phyloP scores from a whole-genome alignment of 192 early-diverging fungal genomes.

The Linnemannia exigua region DNA sequence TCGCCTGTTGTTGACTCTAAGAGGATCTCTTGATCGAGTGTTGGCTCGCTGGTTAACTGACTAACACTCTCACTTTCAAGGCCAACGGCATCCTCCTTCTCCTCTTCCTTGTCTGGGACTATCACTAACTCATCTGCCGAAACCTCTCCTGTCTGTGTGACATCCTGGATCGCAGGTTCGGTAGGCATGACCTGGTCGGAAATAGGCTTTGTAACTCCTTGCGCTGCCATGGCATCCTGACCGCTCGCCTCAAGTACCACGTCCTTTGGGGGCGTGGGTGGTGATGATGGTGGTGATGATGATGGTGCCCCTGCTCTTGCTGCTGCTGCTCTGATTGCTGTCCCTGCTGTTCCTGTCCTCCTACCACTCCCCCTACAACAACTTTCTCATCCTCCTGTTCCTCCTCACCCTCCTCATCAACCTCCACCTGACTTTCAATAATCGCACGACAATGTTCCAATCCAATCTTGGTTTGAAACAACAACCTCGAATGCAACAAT shows the following conservation, averaged over 20 bases:
- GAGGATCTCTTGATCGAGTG: no score
- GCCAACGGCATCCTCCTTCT: background rate
- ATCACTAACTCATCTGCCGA: background rate
- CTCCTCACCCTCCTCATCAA: background rate
- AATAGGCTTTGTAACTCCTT: no score
- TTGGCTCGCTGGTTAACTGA: background rate
- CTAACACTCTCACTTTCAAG: background rate
- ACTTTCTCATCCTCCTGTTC: background rate
- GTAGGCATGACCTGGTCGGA: background rate
- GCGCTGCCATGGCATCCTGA: no score
- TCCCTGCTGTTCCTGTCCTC: background rate
- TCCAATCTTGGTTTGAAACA: constrained; percentile 67
- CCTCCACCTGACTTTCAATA: constrained; percentile 26
- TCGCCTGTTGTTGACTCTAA: no score
- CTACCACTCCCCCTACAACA: background rate
- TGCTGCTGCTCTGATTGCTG: constrained; percentile 18
- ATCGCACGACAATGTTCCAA: constrained; percentile 65
- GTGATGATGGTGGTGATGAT: constrained; percentile 16
- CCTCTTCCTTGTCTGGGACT: background rate
- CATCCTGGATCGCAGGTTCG: background rate
- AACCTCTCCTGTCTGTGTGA: background rate
- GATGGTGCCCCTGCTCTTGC: background rate
- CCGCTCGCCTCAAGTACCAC: background rate
- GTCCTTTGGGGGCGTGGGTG: background rate
- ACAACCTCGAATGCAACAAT: constrained; percentile 60